These are phyloP conservation scores for Bipolaris gigantea DNA, from an alignment of 2,329 filamentous ascomycete species.

Conservation along the genomic window DNA sequence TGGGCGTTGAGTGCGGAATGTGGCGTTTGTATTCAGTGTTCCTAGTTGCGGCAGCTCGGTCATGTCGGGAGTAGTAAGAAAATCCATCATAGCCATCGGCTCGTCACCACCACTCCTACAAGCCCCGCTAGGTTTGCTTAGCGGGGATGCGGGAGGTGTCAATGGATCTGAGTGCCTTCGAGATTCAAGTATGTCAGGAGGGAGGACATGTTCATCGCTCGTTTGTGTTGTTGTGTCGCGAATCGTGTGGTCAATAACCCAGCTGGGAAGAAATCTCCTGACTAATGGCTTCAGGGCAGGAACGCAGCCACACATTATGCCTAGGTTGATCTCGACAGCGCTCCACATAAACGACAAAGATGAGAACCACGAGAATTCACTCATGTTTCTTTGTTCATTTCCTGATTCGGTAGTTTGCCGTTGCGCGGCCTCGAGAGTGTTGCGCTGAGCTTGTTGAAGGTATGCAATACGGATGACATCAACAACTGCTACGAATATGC, in stretches of 20 bases:
- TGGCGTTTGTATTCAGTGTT: conserved; percentile 42
- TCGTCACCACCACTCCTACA: conserved; percentile 26
- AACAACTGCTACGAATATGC: conserved; percentile 83
- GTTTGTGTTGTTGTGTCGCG: conserved; percentile 33
- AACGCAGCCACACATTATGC: conserved; percentile 89
- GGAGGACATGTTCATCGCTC: conserved; percentile 34
- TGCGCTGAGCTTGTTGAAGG: conserved; percentile 69
- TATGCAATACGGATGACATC: conserved; percentile 91
- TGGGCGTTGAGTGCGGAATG: conserved; percentile 26
- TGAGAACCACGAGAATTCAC: conserved; percentile 69
- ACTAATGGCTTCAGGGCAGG: conserved; percentile 87
- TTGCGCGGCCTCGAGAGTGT: conserved; percentile 49
- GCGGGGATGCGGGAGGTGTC: conserved; percentile 29
- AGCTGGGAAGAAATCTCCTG: conserved; percentile 60
- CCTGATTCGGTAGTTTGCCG: conserved; percentile 25
- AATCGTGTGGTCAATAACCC: conserved; percentile 55
- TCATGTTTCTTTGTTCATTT: conserved; percentile 45
- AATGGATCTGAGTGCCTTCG: conserved; percentile 23
- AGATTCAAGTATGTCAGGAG: conserved; percentile 29
- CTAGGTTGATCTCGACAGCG: conserved; percentile 85
- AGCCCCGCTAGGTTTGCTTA: conserved; percentile 28
- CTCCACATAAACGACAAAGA: conserved; percentile 92
- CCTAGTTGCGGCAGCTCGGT: conserved; percentile 39
- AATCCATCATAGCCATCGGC: conserved; percentile 55
- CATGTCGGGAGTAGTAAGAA: conserved; percentile 55